Evolutionary conservation across 1,284 basidiomycete species (phyloP), one percentile per base, ranked within the genome.

Genomic region (Ganoderma resinaceum): DNA sequence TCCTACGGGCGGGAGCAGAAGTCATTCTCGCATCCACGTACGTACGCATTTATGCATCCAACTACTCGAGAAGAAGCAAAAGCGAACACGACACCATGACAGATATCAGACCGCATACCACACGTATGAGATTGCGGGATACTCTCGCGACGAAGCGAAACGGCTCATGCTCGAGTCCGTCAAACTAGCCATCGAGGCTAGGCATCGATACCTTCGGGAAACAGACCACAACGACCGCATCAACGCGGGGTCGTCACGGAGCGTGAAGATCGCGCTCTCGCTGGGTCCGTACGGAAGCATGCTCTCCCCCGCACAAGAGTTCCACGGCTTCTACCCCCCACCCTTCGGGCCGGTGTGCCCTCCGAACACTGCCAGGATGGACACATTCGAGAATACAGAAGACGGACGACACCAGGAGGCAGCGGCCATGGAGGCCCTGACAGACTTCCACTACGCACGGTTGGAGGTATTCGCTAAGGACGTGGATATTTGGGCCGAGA

Each of bases 261-360:
- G 43, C 8, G 77, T 84, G 60, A 81, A 80, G 57, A 85, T 94
- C 58, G 90, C 87, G 0, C 83, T 95, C 3, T 92, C 92, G 4
- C 80, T 95, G 23, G 93, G 94, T 9, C 89, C 92, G 0, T 94
- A 87, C 74, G 93, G 94, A 43, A 89, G 91, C 1, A 89, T 87
- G 1, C 81, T 94, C 18, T 77, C 79, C 7, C 89, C 90, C 0
- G 86, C 90, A 35, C 91, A 94, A 73, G 93, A 95, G 76, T 95
- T 90, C 74, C 83, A 85, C 67, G 93, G 91, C 7, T 82, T 87
- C 70, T 95, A 94, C 74, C 92, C 93, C 1, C 89, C 90, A 0
- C 92, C 92, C 0, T 93, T 87, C 72, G 93, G 93, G 0, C 93
- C 91, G 0, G 79, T 75, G 1, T 20, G 26, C 2, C 85, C 82